Evolutionary conservation across 2,329 filamentous ascomycete genomes (phyloP).

Genomic region (Corniculantispora saksenae): DNA sequence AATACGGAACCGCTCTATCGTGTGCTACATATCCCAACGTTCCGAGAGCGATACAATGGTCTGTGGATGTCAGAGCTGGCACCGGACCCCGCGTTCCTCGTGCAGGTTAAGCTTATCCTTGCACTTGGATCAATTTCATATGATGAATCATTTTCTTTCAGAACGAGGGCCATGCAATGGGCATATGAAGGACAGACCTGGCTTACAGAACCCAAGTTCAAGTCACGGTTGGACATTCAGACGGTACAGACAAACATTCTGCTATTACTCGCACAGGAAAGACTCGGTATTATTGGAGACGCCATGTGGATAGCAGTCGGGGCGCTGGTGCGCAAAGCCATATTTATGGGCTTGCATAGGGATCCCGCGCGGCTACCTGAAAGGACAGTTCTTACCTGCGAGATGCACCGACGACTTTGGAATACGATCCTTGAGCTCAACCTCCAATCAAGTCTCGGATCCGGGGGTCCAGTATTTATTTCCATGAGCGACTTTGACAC

Average conservation of each 20-base stretch:
- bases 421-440: constrained; percentile 52
- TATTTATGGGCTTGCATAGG: constrained; percentile 53
- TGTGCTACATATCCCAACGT: constrained; percentile 53
- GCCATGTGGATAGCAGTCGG: constrained; percentile 51
- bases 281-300: constrained; percentile 41
- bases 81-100: constrained; percentile 47
- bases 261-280: constrained; percentile 45
- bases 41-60: constrained; percentile 49
- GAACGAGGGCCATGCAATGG: constrained; percentile 54
- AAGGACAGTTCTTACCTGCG: constrained; percentile 37
- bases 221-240: constrained; percentile 50
- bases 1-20: constrained; percentile 50
- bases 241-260: constrained; percentile 51
- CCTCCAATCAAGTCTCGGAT: constrained; percentile 46
- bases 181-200: constrained; percentile 58
- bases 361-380: constrained; percentile 45
- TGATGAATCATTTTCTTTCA: constrained; percentile 52
- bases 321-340: constrained; percentile 44
- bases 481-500: constrained; percentile 50
- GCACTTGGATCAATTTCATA: constrained; percentile 56
- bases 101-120: constrained; percentile 59
- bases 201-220: constrained; percentile 54
- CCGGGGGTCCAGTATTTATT: constrained; percentile 49
- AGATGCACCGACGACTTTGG: constrained; percentile 55
- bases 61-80: constrained; percentile 43